phyloP scores from a whole-genome alignment of 345 rosid species.

The Arabidopsis thaliana region TAIR10.1 NC_003074.8:21293501-21294000 shows the following conservation, averaged over 20 bases:
- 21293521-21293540: neutral
- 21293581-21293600: conserved; percentile 3
- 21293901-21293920: conserved; percentile 14
- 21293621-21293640: conserved; percentile 23
- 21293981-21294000: neutral
- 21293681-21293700: neutral
- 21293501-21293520: neutral
- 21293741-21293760: neutral
- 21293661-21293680: neutral
- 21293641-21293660: neutral
- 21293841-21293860: neutral
- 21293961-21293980: neutral
- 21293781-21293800: neutral
- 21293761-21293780: conserved; percentile 22
- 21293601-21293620: conserved; percentile 18
- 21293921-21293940: neutral
- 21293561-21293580: conserved; percentile 13
- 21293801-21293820: conserved; percentile 19
- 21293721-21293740: conserved; percentile 33
- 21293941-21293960: conserved; percentile 1
- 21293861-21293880: neutral
- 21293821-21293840: conserved; percentile 24
- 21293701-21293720: conserved; percentile 40
- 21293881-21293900: conserved; percentile 15
- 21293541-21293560: neutral